A percentile compares a stretch with the other conserved stretches of the same genome.
phyloP scores from a whole-genome alignment of 495 filamentous ascomycete species.

The Aspergillus cristatus region DNA sequence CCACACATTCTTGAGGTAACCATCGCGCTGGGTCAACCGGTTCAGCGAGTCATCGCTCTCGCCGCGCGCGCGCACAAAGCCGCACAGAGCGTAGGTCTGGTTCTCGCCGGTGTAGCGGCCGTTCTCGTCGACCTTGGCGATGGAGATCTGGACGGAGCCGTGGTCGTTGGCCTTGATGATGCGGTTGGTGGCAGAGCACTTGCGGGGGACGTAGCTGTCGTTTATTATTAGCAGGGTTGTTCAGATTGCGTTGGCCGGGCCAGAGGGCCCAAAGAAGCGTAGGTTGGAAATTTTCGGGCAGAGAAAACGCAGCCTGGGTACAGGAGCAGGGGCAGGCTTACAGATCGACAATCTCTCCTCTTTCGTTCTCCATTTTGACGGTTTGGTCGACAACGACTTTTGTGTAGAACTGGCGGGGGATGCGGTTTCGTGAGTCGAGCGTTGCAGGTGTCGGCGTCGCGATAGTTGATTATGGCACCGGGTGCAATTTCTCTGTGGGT shows the following conservation, averaged over 20 bases:
- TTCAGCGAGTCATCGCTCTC: conserved; percentile 97
- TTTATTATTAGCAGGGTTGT: conserved; percentile 4
- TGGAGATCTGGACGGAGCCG: conserved; percentile 79
- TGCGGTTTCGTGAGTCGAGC: conserved; percentile 16
- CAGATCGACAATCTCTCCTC: conserved; percentile 99
- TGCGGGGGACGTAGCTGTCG: conserved; percentile 92
- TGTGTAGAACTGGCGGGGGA: conserved; percentile 10
- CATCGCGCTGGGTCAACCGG: conserved; percentile 88
- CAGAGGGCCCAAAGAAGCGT: too few species aligned
- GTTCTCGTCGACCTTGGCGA: conserved; percentile 93
- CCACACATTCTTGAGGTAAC: conserved; percentile 95
- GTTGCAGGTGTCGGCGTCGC: conserved; percentile 10
- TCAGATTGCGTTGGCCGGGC: too few species aligned
- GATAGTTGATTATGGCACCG: background rate
- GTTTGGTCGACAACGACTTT: conserved; percentile 36
- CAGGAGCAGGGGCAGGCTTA: too few species aligned
- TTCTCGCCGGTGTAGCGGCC: conserved; percentile 95
- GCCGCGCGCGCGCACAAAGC: conserved; percentile 95
- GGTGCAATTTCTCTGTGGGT: conserved; percentile 36
- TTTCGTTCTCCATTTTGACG: conserved; percentile 88
- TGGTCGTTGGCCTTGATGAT: conserved; percentile 99
- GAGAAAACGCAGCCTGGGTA: too few species aligned
- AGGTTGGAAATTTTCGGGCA: too few species aligned
- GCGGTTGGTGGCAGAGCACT: conserved; percentile 89
- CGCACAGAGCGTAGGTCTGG: conserved; percentile 93